Conservation (phyloP, 75 land plant genomes). For the Pinus taeda region DNA sequence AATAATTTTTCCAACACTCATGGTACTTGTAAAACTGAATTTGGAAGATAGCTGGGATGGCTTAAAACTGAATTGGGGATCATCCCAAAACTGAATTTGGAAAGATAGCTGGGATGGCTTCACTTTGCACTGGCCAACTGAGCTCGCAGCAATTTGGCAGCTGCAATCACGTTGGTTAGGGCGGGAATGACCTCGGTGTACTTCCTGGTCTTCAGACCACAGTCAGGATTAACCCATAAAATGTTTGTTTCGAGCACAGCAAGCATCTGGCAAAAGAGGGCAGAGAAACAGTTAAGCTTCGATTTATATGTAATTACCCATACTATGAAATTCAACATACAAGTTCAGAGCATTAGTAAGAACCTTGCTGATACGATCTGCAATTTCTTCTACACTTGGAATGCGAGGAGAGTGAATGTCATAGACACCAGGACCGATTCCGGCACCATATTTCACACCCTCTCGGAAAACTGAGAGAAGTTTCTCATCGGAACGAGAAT, state of each 20-base stretch:
- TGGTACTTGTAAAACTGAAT: neutral
- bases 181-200: constrained; percentile 78
- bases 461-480: constrained; percentile 80
- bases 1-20: neutral
- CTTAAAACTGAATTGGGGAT: neutral
- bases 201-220: constrained; percentile 81
- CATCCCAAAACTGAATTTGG: neutral
- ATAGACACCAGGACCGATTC: constrained; percentile 84
- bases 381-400: constrained; percentile 75
- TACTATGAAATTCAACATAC: neutral
- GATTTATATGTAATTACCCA: neutral
- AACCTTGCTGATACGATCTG: constrained; percentile 75
- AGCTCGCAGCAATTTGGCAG: constrained; percentile 67
- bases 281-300: neutral
- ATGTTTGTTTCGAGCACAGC: constrained; percentile 82
- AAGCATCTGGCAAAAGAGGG: constrained; percentile 37
- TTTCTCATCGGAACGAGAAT: constrained; percentile 84
- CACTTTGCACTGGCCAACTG: constrained; percentile 67
- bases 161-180: constrained; percentile 65
- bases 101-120: neutral
- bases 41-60: neutral
- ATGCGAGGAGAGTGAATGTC: constrained; percentile 87
- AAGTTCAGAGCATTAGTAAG: neutral
- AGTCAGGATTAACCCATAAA: constrained; percentile 87
- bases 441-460: constrained; percentile 81